Base-by-base conservation (phyloP, 371 early-diverging fungal genomes). In the Syncephalastrum contaminatum region DNA sequence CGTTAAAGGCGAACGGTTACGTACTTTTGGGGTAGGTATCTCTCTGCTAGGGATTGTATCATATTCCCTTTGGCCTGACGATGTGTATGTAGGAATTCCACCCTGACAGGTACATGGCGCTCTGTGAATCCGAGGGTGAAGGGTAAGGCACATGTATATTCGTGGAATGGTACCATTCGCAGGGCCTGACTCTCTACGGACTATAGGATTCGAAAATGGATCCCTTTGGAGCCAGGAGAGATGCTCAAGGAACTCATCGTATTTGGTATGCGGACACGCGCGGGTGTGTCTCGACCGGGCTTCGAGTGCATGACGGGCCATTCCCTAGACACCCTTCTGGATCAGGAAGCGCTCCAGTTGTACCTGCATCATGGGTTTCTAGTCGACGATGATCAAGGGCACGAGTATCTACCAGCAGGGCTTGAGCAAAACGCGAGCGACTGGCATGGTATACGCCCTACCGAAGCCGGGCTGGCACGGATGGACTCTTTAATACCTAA, bases 201-300 rank as follows among this genome's bases (percentile, higher is more conserved):
- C 27, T 40, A 0, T 12, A 75, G 76, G 0, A 56, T 66, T 3
- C 53, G 72, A 43, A 67, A 66, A 15, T 67, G 49, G 39, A 47
- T 48, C 6, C 54, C 54, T 39, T 48, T 74, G 27, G 44, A 62
- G 6, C 36, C 25, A 2, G 54, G 52, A 41, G 70, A 69, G 13
- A 48, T 51, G 43, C 52, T 53, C 8, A 54, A 85, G 70, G 92
- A 90, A 63, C 55, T 84, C 5, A 64, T 90, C 4, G 79, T 89
- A 22, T 80, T 90, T 54, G 88, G 92, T 0, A 64, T 91, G 64
- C 80, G 92, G 3, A 90, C 85, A 15, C 79, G 67, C 15, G 80
- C 71, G 62, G 88, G 88, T 1, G 56, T 88, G 15, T 67, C 73
- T 14, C 63, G 77, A 21, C 51, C 56, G 12, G 51, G 73, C 24